Conservation (phyloP, 106 monocot species). For the Triglochin maritima region DNA sequence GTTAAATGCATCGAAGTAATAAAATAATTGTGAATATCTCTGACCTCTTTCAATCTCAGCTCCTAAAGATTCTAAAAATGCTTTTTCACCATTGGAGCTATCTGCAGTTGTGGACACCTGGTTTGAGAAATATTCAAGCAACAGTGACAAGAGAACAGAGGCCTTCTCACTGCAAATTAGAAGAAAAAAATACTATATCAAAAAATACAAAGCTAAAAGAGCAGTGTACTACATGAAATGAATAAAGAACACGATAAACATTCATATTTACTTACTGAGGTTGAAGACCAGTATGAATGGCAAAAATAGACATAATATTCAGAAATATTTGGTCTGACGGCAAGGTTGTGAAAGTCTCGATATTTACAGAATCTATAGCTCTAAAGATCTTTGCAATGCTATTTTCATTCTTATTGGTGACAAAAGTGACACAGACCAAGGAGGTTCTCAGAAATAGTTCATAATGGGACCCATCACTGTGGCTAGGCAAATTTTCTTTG, state of each 20-base stretch:
- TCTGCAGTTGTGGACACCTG: slow-evolving; percentile 11
- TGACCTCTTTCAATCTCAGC: slow-evolving; percentile 39
- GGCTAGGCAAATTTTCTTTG: not conserved
- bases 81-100: slow-evolving; percentile 7
- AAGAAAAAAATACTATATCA: not conserved
- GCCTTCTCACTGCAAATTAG: slow-evolving; percentile 49
- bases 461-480: not conserved
- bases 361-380: slow-evolving; percentile 11
- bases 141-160: slow-evolving; percentile 41
- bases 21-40: not conserved
- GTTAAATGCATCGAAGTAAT: not conserved
- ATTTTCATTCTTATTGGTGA: slow-evolving; percentile 24
- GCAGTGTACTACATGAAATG: not conserved
- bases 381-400: slow-evolving; percentile 40
- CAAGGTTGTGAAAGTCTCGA: slow-evolving; percentile 9
- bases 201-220: not conserved
- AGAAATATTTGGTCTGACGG: slow-evolving; percentile 9
- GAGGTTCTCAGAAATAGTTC: not conserved
- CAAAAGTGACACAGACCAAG: slow-evolving; percentile 26
- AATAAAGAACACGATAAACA: not conserved
- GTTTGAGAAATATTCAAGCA: slow-evolving; percentile 28
- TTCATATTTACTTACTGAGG: slow-evolving; percentile 42
- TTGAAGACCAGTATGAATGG: slow-evolving; percentile 28
- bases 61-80: slow-evolving; percentile 16
- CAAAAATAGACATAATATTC: slow-evolving; percentile 23